A percentile compares a stretch with the other conserved stretches of the same genome.
These are phyloP conservation scores for Beauveria rudraprayagi DNA, from an alignment of 2,329 filamentous ascomycete species.

Conservation along the genomic window DNA sequence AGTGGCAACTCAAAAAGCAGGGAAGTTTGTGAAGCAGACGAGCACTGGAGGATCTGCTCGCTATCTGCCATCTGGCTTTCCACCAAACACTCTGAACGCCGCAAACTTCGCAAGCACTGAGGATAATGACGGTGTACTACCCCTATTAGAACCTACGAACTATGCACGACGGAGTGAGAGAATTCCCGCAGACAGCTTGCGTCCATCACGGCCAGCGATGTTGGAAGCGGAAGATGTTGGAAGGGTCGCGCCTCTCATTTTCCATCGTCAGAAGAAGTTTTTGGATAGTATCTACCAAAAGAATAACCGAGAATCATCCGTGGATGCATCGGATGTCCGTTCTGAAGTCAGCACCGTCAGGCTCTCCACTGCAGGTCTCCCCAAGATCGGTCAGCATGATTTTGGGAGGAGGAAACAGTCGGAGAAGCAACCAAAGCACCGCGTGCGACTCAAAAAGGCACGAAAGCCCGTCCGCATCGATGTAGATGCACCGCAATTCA, in stretches of 20 bases:
- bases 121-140: background rate
- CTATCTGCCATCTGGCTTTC: background rate
- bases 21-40: conserved; percentile 24
- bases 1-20: conserved; percentile 11
- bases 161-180: background rate
- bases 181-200: background rate
- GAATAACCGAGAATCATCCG: conserved; percentile 22
- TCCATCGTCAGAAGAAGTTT: conserved; percentile 43
- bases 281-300: conserved; percentile 48
- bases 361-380: background rate
- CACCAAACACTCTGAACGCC: background rate
- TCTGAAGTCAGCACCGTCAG: background rate
- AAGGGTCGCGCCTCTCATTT: conserved; percentile 29
- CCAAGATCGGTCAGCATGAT: background rate
- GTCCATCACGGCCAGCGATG: conserved; percentile 41
- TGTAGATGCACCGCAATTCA: conserved; percentile 42
- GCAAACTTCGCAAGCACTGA: background rate
- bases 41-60: conserved; percentile 18
- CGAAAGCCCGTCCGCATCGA: conserved; percentile 36
- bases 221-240: conserved; percentile 40
- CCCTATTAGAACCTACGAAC: background rate
- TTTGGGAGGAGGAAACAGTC: conserved; percentile 1
- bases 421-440: conserved; percentile 17
- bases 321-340: background rate
- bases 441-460: background rate